Evolutionary conservation across 768 basidiomycete species (phyloP), one percentile per base, ranked within the genome.

Genomic region (Suillus luteus): DNA sequence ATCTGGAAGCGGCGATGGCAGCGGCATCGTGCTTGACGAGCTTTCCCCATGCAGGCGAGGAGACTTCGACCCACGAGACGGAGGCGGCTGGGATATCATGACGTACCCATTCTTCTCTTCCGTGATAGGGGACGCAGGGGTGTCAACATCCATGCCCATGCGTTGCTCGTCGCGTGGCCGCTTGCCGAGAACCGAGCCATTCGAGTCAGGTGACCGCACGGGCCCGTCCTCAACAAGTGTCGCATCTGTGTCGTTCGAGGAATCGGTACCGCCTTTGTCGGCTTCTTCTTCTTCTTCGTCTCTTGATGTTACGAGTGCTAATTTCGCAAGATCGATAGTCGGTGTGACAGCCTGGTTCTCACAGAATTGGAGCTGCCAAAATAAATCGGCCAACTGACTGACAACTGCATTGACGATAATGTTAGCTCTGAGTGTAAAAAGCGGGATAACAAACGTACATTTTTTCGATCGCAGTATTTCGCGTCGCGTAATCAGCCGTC

Each of bases 241-340:
- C 17, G 92, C 92, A 74, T 94, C 92, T 1, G 92, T 93, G 71
- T 93, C 92, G 66, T 93, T 91, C 24, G 92, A 93, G 24, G 89
- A 87, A 69, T 91, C 91, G 1, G 91, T 92, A 62, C 86, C 87
- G 62, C 87, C 82, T 66, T 84, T 85, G 65, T 89, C 89, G 35
- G 81, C 82, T 66, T 91, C 90, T 65, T 91, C 92, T 65, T 93
- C 92, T 74, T 93, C 91, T 73, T 96, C 95, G 65, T 95, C 94
- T 70, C 92, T 86, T 3, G 92, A 91, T 6, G 95, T 95, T 40
- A 96, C 89, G 22, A 97, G 84, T 0, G 95, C 95, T 24, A 96
- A 85, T 72, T 97, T 95, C 8, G 95, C 95, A 22, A 97, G 82
- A 69, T 96, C 93, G 52, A 93, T 78, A 3, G 88, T 88, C 0